These are phyloP conservation scores for Theileria annulata DNA, from an alignment of 169 alveolate genomes.

Conservation along the genomic window DNA sequence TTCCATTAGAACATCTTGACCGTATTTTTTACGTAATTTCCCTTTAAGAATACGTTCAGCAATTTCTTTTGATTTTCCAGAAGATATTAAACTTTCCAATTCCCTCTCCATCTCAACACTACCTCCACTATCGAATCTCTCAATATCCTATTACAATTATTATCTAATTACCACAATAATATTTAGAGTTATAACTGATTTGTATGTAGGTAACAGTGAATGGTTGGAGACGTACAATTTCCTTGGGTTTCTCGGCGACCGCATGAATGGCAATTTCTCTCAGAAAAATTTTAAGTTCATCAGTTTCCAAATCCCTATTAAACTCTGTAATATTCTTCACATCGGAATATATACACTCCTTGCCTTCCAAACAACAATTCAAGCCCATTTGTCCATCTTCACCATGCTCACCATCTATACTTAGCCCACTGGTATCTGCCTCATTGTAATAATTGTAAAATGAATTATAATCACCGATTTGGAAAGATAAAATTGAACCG, in stretches of 20 bases:
- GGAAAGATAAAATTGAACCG: slow-evolving; percentile 17
- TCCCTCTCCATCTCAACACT: slow-evolving; percentile 12
- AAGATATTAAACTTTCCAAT: slow-evolving; percentile 9
- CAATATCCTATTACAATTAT: slow-evolving; percentile 15
- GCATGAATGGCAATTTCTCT: slow-evolving; percentile 37
- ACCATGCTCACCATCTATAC: no score
- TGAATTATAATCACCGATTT: neutral
- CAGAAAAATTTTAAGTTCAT: slow-evolving; percentile 12
- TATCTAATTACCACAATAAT: no score
- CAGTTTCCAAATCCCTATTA: slow-evolving; percentile 1
- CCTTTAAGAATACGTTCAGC: slow-evolving; percentile 48
- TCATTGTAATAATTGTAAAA: neutral
- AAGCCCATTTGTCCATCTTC: no score
- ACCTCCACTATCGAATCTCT: slow-evolving; percentile 27
- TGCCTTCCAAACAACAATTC: slow-evolving; percentile 20
- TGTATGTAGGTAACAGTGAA: neutral
- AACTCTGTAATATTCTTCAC: neutral
- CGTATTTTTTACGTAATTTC: slow-evolving; percentile 38
- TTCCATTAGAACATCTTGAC: slow-evolving; percentile 53
- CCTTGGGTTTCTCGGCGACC: slow-evolving; percentile 54
- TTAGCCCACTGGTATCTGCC: neutral
- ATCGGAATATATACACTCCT: slow-evolving; percentile 21
- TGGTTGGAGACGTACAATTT: slow-evolving; percentile 10
- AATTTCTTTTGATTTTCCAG: slow-evolving; percentile 51
- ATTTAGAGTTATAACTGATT: no score